Evolutionary conservation across 305 asterid species (phyloP).

Genomic region (Solanum aculeatissimum): DNA sequence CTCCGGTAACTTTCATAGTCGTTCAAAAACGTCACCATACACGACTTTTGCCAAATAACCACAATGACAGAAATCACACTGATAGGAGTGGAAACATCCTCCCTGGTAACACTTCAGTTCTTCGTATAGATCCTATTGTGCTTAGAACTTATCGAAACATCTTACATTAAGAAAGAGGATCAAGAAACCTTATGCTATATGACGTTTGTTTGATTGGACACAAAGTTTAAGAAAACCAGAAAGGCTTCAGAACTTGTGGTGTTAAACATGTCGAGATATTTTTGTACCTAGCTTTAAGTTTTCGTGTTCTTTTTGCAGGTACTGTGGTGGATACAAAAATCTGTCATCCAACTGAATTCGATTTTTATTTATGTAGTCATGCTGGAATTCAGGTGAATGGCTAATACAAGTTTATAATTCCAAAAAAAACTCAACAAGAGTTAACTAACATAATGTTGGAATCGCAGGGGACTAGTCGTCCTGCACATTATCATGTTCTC

Average conservation of each 20-base stretch:
- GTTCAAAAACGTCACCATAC: slow-evolving; percentile 43
- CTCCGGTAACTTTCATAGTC: slow-evolving; percentile 34
- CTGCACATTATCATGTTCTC: slow-evolving; percentile 38
- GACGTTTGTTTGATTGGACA: neutral
- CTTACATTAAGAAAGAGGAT: neutral
- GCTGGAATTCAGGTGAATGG: slow-evolving; percentile 35
- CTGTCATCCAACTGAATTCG: slow-evolving; percentile 45
- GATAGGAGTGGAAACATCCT: slow-evolving; percentile 31
- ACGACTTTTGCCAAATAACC: slow-evolving; percentile 20
- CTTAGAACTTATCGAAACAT: neutral
- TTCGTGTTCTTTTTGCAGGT: slow-evolving; percentile 8
- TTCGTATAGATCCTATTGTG: neutral
- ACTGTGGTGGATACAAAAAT: slow-evolving; percentile 42
- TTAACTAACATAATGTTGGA: neutral
- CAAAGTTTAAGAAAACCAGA: neutral
- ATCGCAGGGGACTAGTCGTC: slow-evolving; percentile 39
- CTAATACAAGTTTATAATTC: neutral
- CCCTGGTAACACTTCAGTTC: slow-evolving; percentile 15
- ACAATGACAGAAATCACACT: slow-evolving; percentile 14
- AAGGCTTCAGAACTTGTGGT: neutral
- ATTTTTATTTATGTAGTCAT: slow-evolving; percentile 38
- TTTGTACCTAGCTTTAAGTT: neutral
- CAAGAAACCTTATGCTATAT: neutral
- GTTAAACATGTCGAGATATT: neutral
- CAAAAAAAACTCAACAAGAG: neutral